A percentile compares a stretch with the other conserved stretches of the same genome.
Conservation (phyloP, 306 rosid species). For the Sicyos baderoa region DNA sequence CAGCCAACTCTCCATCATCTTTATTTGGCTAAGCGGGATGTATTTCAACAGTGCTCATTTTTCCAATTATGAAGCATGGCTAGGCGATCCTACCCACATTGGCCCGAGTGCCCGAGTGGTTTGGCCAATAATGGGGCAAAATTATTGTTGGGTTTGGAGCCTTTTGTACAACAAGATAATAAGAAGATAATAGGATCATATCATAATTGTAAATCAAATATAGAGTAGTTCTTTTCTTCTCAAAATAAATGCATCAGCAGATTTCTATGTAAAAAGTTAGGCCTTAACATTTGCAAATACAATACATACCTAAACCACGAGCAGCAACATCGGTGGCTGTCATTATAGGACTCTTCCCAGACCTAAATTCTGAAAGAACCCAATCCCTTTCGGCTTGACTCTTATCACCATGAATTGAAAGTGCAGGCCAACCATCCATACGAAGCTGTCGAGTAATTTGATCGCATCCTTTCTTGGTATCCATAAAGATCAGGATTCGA, state of each 20-base stretch:
- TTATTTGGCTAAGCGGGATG: no score
- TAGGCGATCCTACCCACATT: no score
- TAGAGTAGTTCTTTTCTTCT: neutral
- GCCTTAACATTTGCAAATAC: neutral
- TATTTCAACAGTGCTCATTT: no score
- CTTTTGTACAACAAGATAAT: no score
- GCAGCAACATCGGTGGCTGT: conserved; percentile 99
- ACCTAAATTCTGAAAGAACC: conserved; percentile 92
- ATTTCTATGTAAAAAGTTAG: neutral
- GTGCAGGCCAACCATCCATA: conserved; percentile 99
- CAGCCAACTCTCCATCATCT: no score
- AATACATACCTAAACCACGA: conserved; percentile 76
- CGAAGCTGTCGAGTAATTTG: conserved; percentile 89
- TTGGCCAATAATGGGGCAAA: no score
- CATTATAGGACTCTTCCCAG: conserved; percentile 98
- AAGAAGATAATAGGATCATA: neutral
- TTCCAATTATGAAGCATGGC: no score
- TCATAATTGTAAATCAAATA: neutral
- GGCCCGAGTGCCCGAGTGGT: no score
- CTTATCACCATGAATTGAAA: conserved; percentile 94
- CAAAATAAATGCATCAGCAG: neutral
- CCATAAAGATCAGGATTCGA: conserved; percentile 92
- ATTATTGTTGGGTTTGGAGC: no score
- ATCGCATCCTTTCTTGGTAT: conserved; percentile 97
- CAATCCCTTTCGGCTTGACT: conserved; percentile 99